Percentiles rank a stretch among this genome's conserved stretches.
Conservation (phyloP, 495 filamentous ascomycete genomes). For the Beverwykella pulmonaria region DNA sequence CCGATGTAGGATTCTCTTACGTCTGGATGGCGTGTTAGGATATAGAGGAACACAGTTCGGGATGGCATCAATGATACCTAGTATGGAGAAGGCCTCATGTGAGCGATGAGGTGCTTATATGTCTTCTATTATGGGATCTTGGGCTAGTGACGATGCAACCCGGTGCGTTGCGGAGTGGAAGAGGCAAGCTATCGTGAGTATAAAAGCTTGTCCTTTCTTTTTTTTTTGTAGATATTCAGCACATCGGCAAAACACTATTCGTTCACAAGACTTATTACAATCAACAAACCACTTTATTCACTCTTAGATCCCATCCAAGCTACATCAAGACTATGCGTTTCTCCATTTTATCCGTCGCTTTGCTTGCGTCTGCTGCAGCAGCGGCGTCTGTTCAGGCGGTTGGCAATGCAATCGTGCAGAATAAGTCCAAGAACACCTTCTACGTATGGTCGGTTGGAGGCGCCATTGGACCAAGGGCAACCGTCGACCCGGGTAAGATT, state of each 20-base stretch:
- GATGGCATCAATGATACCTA: background rate
- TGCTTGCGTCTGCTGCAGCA: background rate
- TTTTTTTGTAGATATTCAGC: background rate
- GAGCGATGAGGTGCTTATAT: background rate
- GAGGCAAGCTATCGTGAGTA: background rate
- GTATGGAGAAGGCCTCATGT: background rate
- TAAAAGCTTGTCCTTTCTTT: background rate
- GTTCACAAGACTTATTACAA: background rate
- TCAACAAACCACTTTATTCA: background rate
- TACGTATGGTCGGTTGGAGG: conserved; percentile 62
- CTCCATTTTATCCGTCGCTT: conserved; percentile 7
- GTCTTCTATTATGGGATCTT: background rate
- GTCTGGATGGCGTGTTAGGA: background rate
- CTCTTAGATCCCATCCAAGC: background rate
- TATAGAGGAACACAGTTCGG: background rate
- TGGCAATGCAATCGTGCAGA: conserved; percentile 56
- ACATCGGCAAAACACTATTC: background rate
- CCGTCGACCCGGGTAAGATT: conserved; percentile 46
- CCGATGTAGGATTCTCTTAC: conserved; percentile 6
- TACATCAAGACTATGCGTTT: conserved; percentile 20
- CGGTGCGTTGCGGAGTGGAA: background rate
- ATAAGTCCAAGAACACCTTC: conserved; percentile 53
- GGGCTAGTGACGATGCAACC: background rate
- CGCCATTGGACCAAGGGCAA: conserved; percentile 44
- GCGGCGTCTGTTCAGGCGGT: conserved; percentile 44